phyloP scores from a whole-genome alignment of 352 stramenopile species.

The Globisporangium nagaii region DNA sequence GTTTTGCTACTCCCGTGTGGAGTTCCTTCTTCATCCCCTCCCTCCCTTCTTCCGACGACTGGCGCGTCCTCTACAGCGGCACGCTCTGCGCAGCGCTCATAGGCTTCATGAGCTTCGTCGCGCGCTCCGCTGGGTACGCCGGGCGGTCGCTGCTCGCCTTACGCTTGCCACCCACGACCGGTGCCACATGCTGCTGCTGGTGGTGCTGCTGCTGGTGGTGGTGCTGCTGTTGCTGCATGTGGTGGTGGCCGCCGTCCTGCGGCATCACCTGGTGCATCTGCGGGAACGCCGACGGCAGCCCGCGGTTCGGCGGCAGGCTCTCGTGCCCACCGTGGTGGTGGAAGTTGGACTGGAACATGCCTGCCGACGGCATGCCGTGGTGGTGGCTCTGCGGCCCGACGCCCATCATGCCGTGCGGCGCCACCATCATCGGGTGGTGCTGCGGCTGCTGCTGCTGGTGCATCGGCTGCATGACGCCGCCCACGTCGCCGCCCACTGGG shows the following conservation, averaged over 20 bases:
- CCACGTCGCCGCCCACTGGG: not conserved
- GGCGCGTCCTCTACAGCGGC: not conserved
- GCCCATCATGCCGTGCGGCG: slow-evolving; percentile 11
- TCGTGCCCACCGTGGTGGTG: slow-evolving; percentile 15
- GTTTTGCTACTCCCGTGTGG: slow-evolving; percentile 2
- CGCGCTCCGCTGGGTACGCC: slow-evolving; percentile 11
- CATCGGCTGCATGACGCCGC: slow-evolving; percentile 21
- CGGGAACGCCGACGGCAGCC: slow-evolving; percentile 42
- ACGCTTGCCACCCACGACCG: slow-evolving; percentile 34
- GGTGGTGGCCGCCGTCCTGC: slow-evolving; percentile 14
- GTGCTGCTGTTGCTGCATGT: slow-evolving; percentile 28
- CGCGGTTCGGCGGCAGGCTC: slow-evolving; percentile 14
- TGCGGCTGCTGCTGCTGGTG: slow-evolving; percentile 20
- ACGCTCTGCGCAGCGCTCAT: slow-evolving; percentile 7
- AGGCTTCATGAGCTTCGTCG: slow-evolving; percentile 22
- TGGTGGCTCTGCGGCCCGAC: slow-evolving; percentile 4
- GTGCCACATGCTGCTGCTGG: slow-evolving; percentile 23
- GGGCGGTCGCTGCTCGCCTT: slow-evolving; percentile 26
- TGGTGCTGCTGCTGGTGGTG: slow-evolving; percentile 34
- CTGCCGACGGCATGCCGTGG: slow-evolving; percentile 18
- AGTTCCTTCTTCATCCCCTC: not conserved
- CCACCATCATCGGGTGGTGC: slow-evolving; percentile 25
- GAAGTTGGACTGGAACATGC: slow-evolving; percentile 16
- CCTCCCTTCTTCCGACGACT: not conserved
- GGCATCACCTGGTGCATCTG: slow-evolving; percentile 39